Percentiles rank a stretch among this genome's conserved stretches.
Conservation (phyloP, 768 basidiomycete species). For the Boletellus ananiceps region DNA sequence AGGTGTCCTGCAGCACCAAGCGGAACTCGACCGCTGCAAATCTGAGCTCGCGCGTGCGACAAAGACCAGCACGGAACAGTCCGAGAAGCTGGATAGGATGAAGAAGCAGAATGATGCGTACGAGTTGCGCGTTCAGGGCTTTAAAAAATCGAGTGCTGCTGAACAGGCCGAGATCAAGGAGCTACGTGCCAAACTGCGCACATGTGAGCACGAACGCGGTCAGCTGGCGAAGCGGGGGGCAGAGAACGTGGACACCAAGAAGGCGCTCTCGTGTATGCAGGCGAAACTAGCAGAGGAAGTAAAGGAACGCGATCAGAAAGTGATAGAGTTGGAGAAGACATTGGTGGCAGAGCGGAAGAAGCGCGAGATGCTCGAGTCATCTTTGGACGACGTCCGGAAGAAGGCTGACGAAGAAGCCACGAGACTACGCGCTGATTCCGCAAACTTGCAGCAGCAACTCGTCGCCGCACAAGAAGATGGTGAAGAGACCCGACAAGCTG, state of each 20-base stretch:
- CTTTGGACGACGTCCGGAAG: conserved; percentile 39
- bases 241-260: conserved; percentile 49
- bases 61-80: conserved; percentile 45
- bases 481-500: conserved; percentile 29
- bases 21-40: conserved; percentile 56
- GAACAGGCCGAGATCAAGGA: conserved; percentile 65
- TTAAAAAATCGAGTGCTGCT: conserved; percentile 43
- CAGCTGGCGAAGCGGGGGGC: conserved; percentile 49
- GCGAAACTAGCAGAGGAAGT: conserved; percentile 50
- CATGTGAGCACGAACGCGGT: conserved; percentile 52
- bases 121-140: conserved; percentile 57
- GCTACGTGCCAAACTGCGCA: conserved; percentile 52
- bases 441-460: conserved; percentile 36
- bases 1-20: conserved; percentile 45
- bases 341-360: conserved; percentile 47
- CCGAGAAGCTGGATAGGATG: conserved; percentile 54
- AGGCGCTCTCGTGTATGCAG: conserved; percentile 46
- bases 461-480: conserved; percentile 36
- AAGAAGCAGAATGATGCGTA: conserved; percentile 57
- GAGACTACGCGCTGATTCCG: conserved; percentile 31
- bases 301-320: conserved; percentile 48
- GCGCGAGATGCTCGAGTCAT: conserved; percentile 44
- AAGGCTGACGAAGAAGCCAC: conserved; percentile 40
- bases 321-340: conserved; percentile 53
- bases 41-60: conserved; percentile 49